A percentile compares a stretch with the other conserved stretches of the same genome.
phyloP scores from a whole-genome alignment of 352 stramenopile species.

The Globisporangium canariense region DNA sequence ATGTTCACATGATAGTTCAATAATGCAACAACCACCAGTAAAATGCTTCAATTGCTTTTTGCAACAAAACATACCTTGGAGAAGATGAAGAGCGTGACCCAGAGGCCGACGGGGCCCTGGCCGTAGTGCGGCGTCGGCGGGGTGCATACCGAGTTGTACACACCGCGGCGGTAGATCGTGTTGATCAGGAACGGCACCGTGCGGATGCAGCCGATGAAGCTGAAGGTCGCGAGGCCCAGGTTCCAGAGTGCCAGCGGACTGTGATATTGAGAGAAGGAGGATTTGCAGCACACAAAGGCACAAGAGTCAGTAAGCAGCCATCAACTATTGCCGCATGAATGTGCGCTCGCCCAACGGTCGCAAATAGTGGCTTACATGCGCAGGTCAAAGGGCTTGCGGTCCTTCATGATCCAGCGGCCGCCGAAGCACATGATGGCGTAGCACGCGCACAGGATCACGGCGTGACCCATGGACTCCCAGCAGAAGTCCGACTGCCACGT shows the following conservation, averaged over 20 bases:
- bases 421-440: slow-evolving; percentile 81
- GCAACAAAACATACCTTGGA: slow-evolving; percentile 54
- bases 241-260: slow-evolving; percentile 83
- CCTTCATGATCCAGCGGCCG: slow-evolving; percentile 72
- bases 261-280: slow-evolving; percentile 2
- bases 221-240: slow-evolving; percentile 69
- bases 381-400: slow-evolving; percentile 77
- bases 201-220: slow-evolving; percentile 65
- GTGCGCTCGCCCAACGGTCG: not conserved
- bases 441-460: slow-evolving; percentile 49
- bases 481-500: slow-evolving; percentile 71
- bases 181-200: slow-evolving; percentile 82
- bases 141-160: slow-evolving; percentile 84
- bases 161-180: slow-evolving; percentile 68
- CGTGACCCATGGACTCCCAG: slow-evolving; percentile 56
- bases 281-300: not conserved
- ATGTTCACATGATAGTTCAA: not conserved
- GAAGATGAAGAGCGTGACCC: slow-evolving; percentile 86
- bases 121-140: slow-evolving; percentile 67
- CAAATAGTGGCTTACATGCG: slow-evolving; percentile 46
- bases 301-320: not conserved
- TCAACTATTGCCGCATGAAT: not conserved
- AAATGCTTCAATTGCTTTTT: not conserved
- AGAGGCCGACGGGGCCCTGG: slow-evolving; percentile 62
- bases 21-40: not conserved